Base-by-base conservation (phyloP, 192 early-diverging fungal species). In the Helicostylum pulchrum region DNA sequence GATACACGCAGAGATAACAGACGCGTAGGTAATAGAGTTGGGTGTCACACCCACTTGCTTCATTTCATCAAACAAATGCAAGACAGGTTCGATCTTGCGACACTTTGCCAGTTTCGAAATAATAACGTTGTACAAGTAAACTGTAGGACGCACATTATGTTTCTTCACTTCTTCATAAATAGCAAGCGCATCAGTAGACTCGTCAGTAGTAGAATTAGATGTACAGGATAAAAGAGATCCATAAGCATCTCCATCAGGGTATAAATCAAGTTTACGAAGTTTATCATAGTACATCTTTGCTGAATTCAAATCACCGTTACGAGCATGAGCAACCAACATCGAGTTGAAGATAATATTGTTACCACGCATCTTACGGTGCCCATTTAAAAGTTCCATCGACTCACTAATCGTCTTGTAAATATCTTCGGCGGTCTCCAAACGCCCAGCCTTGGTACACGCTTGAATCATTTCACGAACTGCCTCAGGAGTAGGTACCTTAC, bases 91-190 rank as follows among this genome's bases (percentile, higher is more conserved):
- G 7, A 73, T 68, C 55, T 80, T 83, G 52, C 78, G 79, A 10
- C 76, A 78, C 62, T 83, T 83, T 43, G 78, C 77, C 23, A 85
- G 61, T 52, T 81, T 81, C 59, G 80, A 81, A 8, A 85, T 81
- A 10, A 83, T 69, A 6, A 85, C 81, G 53, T 85, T 85, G 61
- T 80, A 85, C 55, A 85, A 80, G 48, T 78, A 85, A 20, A 79
- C 68, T 17, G 76, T 80, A 21, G 75, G 80, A 26, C 72, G 76
- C 49, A 83, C 72, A 32, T 78, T 71, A 64, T 77, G 73, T 20
- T 66, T 66, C 67, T 80, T 79, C 48, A 77, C 77, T 67, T 83
- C 81, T 44, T 80, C 71, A 62, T 83, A 70, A 23, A 85, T 81
- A 20, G 58, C 52, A 14, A 85, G 58, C 7, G 81, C 79, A 53